Conservation (phyloP, 2,329 filamentous ascomycete species). For the Hymenoscyphus fraxineus region DNA sequence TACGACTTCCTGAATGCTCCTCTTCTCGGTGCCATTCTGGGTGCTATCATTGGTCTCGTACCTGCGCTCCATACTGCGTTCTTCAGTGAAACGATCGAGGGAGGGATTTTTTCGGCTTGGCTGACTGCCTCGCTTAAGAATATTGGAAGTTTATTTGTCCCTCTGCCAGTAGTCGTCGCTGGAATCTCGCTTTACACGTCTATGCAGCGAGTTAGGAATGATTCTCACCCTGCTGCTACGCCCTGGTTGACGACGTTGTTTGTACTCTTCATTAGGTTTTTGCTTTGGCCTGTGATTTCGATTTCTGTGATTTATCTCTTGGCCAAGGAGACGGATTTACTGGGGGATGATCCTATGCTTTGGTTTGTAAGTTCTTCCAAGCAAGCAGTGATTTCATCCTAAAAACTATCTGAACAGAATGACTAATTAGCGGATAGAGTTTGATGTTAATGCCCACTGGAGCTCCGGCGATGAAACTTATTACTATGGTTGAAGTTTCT, state of each 20-base stretch:
- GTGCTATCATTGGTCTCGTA: constrained; percentile 55
- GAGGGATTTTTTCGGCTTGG: constrained; percentile 65
- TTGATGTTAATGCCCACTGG: constrained; percentile 46
- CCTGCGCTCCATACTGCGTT: constrained; percentile 58
- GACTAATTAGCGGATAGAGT: not conserved
- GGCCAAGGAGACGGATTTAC: constrained; percentile 47
- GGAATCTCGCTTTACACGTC: constrained; percentile 61
- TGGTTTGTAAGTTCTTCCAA: constrained; percentile 51
- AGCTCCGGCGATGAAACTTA: constrained; percentile 46
- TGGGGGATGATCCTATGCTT: constrained; percentile 58
- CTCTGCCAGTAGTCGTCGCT: constrained; percentile 61
- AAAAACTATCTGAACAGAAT: too few species aligned
- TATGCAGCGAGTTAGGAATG: constrained; percentile 44
- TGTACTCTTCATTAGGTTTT: constrained; percentile 52
- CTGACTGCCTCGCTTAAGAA: constrained; percentile 59
- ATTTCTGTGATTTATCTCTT: constrained; percentile 53
- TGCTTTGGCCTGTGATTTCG: constrained; percentile 56
- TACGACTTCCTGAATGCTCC: constrained; percentile 57
- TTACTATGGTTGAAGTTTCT: constrained; percentile 44
- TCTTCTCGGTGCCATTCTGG: constrained; percentile 55
- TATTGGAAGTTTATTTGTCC: constrained; percentile 60
- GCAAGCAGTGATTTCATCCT: not conserved
- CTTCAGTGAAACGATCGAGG: constrained; percentile 53
- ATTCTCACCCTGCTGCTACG: constrained; percentile 38
- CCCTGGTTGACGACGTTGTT: constrained; percentile 48